These are phyloP conservation scores for Glomus cerebriforme DNA, from an alignment of 192 early-diverging fungal species.

Conservation along the genomic window DNA sequence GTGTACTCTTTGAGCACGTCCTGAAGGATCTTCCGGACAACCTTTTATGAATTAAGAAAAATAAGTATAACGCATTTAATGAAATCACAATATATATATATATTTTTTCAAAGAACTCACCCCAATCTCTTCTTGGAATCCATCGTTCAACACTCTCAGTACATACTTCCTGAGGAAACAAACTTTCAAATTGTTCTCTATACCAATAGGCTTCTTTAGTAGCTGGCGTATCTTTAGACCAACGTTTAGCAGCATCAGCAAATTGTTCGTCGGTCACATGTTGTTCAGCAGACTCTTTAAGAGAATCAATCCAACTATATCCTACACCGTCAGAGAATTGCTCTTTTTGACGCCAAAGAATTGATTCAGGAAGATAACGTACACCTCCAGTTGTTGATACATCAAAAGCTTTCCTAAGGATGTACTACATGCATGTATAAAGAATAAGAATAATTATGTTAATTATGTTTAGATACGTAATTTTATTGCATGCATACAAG, in stretches of 20 bases:
- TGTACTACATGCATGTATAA: conserved; percentile 53
- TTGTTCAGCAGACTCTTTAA: conserved; percentile 72
- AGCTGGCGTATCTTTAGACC: conserved; percentile 86
- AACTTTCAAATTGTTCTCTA: conserved; percentile 89
- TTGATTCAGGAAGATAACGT: conserved; percentile 80
- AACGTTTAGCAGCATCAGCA: conserved; percentile 64
- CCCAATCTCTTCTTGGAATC: conserved; percentile 98
- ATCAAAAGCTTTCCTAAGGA: conserved; percentile 95
- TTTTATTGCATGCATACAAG: neutral
- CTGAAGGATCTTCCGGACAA: conserved; percentile 95
- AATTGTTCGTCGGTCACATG: conserved; percentile 81
- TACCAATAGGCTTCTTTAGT: conserved; percentile 98
- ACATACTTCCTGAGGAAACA: conserved; percentile 92
- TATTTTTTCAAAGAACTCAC: neutral
- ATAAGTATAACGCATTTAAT: neutral
- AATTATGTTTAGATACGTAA: neutral
- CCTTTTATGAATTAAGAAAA: conserved; percentile 35
- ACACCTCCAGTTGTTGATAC: conserved; percentile 68
- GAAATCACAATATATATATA: neutral
- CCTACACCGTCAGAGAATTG: conserved; percentile 99
- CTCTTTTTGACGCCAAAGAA: conserved; percentile 99
- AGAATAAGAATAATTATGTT: neutral
- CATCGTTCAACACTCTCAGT: conserved; percentile 89
- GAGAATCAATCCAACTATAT: conserved; percentile 96
- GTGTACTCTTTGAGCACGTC: conserved; percentile 95